phyloP scores from a whole-genome alignment of 352 stramenopile species.

The Globisporangium abappressorium region DNA sequence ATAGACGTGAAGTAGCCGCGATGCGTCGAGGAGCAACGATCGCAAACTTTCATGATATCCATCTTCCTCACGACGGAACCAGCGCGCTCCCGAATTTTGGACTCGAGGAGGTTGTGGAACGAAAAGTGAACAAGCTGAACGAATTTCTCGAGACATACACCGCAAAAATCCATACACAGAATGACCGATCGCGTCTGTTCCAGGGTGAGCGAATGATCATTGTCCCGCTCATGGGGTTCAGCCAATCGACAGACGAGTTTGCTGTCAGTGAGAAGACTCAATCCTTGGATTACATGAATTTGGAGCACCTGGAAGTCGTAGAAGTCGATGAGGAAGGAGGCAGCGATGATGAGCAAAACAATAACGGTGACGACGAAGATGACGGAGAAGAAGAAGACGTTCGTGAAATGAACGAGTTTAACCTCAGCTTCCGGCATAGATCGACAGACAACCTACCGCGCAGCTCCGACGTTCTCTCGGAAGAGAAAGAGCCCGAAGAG shows the following conservation, averaged over 20 bases:
- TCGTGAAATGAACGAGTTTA: not conserved
- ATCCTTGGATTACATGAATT: slow-evolving; percentile 18
- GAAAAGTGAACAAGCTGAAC: slow-evolving; percentile 17
- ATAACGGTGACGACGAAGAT: not conserved
- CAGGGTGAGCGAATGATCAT: slow-evolving; percentile 29
- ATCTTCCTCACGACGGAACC: not conserved
- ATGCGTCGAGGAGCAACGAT: slow-evolving; percentile 4
- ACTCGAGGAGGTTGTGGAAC: not conserved
- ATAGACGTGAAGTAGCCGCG: not conserved
- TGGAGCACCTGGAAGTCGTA: slow-evolving; percentile 24
- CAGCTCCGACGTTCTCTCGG: slow-evolving; percentile 8
- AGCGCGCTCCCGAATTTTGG: not conserved
- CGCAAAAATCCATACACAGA: slow-evolving; percentile 21
- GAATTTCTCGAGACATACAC: slow-evolving; percentile 35
- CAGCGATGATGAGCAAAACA: not conserved
- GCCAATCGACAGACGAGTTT: slow-evolving; percentile 15
- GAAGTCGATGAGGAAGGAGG: slow-evolving; percentile 1
- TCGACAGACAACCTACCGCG: not conserved
- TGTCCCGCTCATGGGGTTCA: slow-evolving; percentile 27
- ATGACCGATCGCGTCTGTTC: slow-evolving; percentile 31
- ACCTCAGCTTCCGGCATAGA: not conserved
- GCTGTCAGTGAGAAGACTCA: slow-evolving; percentile 11
- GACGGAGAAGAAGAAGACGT: not conserved
- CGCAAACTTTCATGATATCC: not conserved
- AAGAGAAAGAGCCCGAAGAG: not conserved